These are phyloP conservation scores for Pterocarpus macrocarpus DNA, from an alignment of 306 rosid genomes.

Conservation along the genomic window DNA sequence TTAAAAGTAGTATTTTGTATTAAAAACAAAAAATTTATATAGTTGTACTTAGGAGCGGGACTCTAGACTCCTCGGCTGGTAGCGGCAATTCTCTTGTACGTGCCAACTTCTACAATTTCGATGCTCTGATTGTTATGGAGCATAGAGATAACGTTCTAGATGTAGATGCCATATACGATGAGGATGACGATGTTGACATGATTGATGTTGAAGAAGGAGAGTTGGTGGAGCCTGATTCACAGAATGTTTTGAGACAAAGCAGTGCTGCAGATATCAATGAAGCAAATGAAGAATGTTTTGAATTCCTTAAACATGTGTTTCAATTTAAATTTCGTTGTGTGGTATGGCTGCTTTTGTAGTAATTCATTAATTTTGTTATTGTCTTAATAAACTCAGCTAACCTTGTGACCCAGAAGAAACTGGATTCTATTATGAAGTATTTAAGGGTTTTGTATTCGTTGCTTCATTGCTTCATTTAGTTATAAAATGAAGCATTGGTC, in stretches of 20 bases:
- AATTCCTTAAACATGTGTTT: background rate
- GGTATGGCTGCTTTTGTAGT: background rate
- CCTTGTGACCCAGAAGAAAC: slow-evolving; percentile 13
- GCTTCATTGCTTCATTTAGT: slow-evolving; percentile 13
- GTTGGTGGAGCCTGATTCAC: slow-evolving; percentile 57
- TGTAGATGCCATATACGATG: slow-evolving; percentile 69
- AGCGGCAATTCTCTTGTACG: too few species aligned
- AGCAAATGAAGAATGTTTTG: slow-evolving; percentile 42
- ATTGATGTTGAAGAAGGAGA: slow-evolving; percentile 89
- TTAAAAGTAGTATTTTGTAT: too few species aligned
- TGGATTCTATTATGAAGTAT: slow-evolving; percentile 3
- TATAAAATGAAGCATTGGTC: slow-evolving; percentile 5
- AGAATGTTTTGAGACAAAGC: slow-evolving; percentile 40
- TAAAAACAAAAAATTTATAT: too few species aligned
- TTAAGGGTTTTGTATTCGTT: slow-evolving; percentile 15
- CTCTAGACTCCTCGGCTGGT: too few species aligned
- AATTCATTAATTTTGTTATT: background rate
- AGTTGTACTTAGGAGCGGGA: too few species aligned
- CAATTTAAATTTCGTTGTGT: background rate
- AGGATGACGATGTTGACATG: slow-evolving; percentile 80
- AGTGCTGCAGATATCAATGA: slow-evolving; percentile 35
- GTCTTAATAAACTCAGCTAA: slow-evolving; percentile 15
- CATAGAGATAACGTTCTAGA: slow-evolving; percentile 70
- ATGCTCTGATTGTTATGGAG: slow-evolving; percentile 55
- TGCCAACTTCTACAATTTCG: background rate